Base-by-base conservation (phyloP, 2,329 filamentous ascomycete genomes). In the Sphaerulina populicola region DNA sequence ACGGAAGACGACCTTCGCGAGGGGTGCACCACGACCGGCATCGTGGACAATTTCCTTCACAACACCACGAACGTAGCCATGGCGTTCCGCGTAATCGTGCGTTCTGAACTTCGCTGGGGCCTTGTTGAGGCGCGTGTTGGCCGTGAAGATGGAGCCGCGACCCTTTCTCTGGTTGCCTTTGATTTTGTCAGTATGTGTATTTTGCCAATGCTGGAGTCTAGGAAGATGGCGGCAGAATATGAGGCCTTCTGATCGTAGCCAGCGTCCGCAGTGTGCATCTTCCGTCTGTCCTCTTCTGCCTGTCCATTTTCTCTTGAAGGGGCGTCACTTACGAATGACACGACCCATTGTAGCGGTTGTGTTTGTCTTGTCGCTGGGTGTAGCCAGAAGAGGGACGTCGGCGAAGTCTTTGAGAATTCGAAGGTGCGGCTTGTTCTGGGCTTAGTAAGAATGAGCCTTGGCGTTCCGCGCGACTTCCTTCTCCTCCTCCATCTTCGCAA, bases 31-130 rank as follows among this genome's bases (percentile, higher is more conserved):
- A 78, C 93, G 90, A 74, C 93, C 93, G 68, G 90, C 83, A 77
- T 98, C 93, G 84, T 98, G 93, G 77, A 98, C 86, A 77, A 97
- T 96, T 71, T 97, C 88, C 83, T 93, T 95, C 72, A 98, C 90
- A 63, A 97, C 82, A 77, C 93, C 93, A 68, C 93, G 88, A 71
- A 94, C 79, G 80, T 98, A 98, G 69, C 93, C 93, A 82, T 97
- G 91, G 69, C 70, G 66, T 63, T 71, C 65, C 51, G 64, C 83
- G 75, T 81, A 98, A 75, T 98, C 93, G 82, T 96, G 87, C 67
- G 82, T 88, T 76, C 93, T 82, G 85, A 98, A 97, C 78, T 94
- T 86, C 71, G 91, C 88, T 62, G 88, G 86, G 61, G 85, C 82
- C 83, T 97, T 96, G 80, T 93, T 91, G 71, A 97, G 83, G 76